Evolutionary conservation across 495 filamentous ascomycete species (phyloP).

Genomic region (Penicillium soppii): DNA sequence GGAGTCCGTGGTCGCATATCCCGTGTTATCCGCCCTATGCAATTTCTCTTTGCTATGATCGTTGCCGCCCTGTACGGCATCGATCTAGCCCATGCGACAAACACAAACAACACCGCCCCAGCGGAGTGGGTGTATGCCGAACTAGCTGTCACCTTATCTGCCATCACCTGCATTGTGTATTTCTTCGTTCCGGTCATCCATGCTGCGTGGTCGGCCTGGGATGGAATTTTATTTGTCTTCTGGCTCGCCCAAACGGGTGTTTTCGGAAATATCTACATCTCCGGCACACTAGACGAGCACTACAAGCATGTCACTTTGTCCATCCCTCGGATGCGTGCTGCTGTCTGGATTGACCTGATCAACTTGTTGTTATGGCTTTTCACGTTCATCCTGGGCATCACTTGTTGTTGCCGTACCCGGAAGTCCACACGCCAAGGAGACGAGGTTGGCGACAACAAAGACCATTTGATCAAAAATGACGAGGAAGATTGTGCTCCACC

Average conservation of each 20-base stretch:
- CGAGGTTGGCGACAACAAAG: too few species aligned
- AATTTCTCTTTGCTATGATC: slow-evolving; percentile 64
- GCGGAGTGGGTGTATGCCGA: slow-evolving; percentile 72
- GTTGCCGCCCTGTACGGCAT: slow-evolving; percentile 70
- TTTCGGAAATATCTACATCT: slow-evolving; percentile 67
- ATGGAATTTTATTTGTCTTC: slow-evolving; percentile 63
- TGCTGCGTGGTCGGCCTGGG: slow-evolving; percentile 58
- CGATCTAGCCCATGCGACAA: slow-evolving; percentile 57
- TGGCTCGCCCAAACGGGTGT: slow-evolving; percentile 70
- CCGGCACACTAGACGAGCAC: slow-evolving; percentile 49
- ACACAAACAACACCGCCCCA: slow-evolving; percentile 48
- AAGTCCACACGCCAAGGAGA: not conserved
- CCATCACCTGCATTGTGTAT: slow-evolving; percentile 59
- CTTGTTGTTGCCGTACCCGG: not conserved
- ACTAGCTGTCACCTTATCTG: slow-evolving; percentile 56
- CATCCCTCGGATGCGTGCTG: slow-evolving; percentile 64
- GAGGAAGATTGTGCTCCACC: too few species aligned
- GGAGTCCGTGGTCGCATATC: slow-evolving; percentile 1
- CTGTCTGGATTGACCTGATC: not conserved
- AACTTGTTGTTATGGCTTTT: not conserved
- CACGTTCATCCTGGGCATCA: not conserved
- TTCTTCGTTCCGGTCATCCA: slow-evolving; percentile 56
- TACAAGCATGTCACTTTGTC: slow-evolving; percentile 38
- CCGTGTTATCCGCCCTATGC: slow-evolving; percentile 57
- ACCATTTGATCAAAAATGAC: too few species aligned